Base-by-base conservation (phyloP, 257 asterid genomes). In the Solanum tarijense region DNA sequence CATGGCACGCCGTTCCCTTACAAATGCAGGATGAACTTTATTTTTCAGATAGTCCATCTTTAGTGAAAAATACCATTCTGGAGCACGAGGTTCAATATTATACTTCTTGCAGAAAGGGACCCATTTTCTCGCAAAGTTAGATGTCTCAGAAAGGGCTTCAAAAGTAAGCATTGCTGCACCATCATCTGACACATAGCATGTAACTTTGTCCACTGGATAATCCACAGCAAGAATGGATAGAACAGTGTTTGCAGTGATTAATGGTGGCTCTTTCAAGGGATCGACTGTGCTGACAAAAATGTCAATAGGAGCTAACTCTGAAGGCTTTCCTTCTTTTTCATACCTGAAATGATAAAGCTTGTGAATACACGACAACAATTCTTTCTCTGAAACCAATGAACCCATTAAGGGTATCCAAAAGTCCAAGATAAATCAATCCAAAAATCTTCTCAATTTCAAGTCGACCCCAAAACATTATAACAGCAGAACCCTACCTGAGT, bases 81-180 rank as follows among this genome's bases (percentile, higher is more conserved):
- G 98, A 35, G 98, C 98, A 12, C 99, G 96, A 11, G 99, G 99
- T 89, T 96, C 98, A 16, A 96, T 93, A 89, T 81, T 91, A 86
- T 92, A 95, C 88, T 96, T 93, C 92, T 96, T 96, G 92, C 96
- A 92, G 89, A 94, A 95, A 48, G 98, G 98, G 34, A 94, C 98
- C 98, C 98, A 96, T 88, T 92, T 96, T 48, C 94, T 88, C 13
- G 99, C 98, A 72, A 96, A 96, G 83, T 93, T 94, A 16, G 96
- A 92, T 23, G 99, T 96, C 88, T 94, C 98, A 34, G 98, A 93
- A 58, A 96, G 94, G 81, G 99, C 94, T 87, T 96, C 98, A 58
- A 95, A 96, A 66, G 99, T 94, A 88, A 95, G 96, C 98, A 96
- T 94, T 60, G 98, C 93, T 31, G 98, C 98, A 88, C 98, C 98